Base-by-base conservation (phyloP, 805 yeast species). In the Yarrowia porcina region DNA sequence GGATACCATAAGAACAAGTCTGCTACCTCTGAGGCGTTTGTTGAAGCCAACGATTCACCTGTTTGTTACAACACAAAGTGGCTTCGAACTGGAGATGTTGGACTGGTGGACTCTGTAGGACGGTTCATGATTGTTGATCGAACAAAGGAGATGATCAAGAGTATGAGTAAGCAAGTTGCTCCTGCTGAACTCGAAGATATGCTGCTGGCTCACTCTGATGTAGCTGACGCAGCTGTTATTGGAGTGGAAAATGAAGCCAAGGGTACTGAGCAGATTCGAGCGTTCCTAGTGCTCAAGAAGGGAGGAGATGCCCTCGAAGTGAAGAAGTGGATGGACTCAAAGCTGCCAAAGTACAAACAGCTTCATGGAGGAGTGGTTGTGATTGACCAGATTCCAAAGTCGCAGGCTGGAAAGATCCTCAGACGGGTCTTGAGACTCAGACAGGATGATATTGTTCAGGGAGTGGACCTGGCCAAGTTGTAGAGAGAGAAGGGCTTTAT, bases 161-260 rank as follows among this genome's bases (percentile, higher is more conserved):
- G 73, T 17, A 76, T 75, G 21, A 74, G 75, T 67, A 97, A 92
- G 76, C 87, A 97, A 78, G 84, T 92, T 67, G 92, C 97, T 11
- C 93, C 97, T 30, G 93, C 97, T 15, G 97, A 92, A 78, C 89
- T 92, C 66, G 97, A 92, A 76, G 87, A 93, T 32, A 88, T 93
- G 25, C 78, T 90, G 69, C 80, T 85, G 64, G 87, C 84, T 67
- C 90, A 89, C 75, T 80, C 81, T 15, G 77, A 81, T 63, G 97
- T 92, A 47, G 83, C 86, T 39, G 97, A 92, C 75, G 81, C 89
- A 68, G 97, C 97, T 4, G 97, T 91, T 61, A 89, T 90, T 66
- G 97, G 97, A 64, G 85, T 74, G n/a, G 67, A 66, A 61, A 66
- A 86, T 69, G 49, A 39, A 11, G 96, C 89, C 72, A 96, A 90